These are phyloP conservation scores for Boechera stricta DNA, from an alignment of 345 rosid species.

Conservation along the genomic window DNA sequence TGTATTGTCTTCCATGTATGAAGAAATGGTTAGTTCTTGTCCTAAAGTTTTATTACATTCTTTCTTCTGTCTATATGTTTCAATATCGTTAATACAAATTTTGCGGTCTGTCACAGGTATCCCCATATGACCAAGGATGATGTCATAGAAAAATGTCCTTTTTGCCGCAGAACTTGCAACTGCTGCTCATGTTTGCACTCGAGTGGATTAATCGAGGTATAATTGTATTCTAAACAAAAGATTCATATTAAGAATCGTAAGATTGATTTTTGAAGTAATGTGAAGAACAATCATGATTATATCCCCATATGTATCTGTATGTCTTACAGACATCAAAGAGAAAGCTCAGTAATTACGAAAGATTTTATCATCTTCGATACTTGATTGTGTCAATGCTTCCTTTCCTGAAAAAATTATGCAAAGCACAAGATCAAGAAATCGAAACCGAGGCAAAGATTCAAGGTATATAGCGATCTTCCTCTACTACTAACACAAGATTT, in stretches of 20 bases:
- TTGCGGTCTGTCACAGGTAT: slow-evolving; percentile 57
- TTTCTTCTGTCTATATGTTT: neutral
- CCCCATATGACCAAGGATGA: slow-evolving; percentile 62
- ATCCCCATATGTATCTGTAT: slow-evolving; percentile 2
- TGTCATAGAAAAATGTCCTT: slow-evolving; percentile 70
- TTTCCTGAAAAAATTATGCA: slow-evolving; percentile 56
- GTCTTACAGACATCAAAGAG: slow-evolving; percentile 64
- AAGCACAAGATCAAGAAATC: slow-evolving; percentile 64
- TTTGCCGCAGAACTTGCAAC: slow-evolving; percentile 80
- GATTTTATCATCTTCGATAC: slow-evolving; percentile 59
- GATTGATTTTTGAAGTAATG: neutral
- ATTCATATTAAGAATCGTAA: neutral
- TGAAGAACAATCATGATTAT: neutral
- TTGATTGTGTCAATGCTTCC: slow-evolving; percentile 67
- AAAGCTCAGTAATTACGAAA: slow-evolving; percentile 53
- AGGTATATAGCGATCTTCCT: slow-evolving; percentile 50
- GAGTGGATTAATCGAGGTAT: slow-evolving; percentile 71
- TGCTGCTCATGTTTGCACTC: slow-evolving; percentile 78
- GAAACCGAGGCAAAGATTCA: slow-evolving; percentile 62
- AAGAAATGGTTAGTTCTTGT: slow-evolving; percentile 61
- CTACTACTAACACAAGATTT: neutral
- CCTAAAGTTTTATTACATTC: neutral
- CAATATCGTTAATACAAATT: neutral
- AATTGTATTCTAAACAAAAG: neutral
- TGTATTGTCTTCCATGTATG: slow-evolving; percentile 71